Conservation (phyloP, 73 alveolate genomes). For the Strombidium stylifer region DNA sequence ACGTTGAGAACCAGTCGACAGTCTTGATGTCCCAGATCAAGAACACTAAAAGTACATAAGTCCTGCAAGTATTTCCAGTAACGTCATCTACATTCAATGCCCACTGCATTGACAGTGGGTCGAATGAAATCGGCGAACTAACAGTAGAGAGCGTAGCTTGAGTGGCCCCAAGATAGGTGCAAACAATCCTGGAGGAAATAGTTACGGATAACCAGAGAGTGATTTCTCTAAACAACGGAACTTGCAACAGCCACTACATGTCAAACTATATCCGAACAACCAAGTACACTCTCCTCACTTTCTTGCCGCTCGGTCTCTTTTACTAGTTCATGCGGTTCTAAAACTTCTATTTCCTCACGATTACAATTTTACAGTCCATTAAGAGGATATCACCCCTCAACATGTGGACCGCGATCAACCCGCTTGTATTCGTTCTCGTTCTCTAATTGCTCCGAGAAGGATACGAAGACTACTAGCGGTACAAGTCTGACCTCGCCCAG, state of each 20-base stretch:
- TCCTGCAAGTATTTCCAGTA: too few species aligned
- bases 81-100: too few species aligned
- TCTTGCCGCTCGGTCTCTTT: conserved; percentile 66
- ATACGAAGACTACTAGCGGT: conserved; percentile 92
- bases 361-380: conserved; percentile 79
- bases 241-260: conserved; percentile 16
- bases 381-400: conserved; percentile 88
- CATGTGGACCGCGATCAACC: conserved; percentile 94
- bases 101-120: too few species aligned
- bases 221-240: too few species aligned
- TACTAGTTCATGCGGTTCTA: conserved; percentile 77
- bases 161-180: too few species aligned
- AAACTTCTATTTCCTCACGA: conserved; percentile 73
- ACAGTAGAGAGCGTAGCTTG: too few species aligned
- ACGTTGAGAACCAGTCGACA: too few species aligned
- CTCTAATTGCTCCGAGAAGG: conserved; percentile 96
- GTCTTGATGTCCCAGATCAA: too few species aligned
- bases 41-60: too few species aligned
- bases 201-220: too few species aligned
- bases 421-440: conserved; percentile 93
- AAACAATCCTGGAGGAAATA: too few species aligned
- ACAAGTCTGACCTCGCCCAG: conserved; percentile 86
- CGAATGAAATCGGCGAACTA: too few species aligned
- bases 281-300: conserved; percentile 64
- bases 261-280: conserved; percentile 81